These are phyloP conservation scores for Pseudogymnoascus sp. DNA, from an alignment of 2,329 filamentous ascomycete species.

Conservation along the genomic window DNA sequence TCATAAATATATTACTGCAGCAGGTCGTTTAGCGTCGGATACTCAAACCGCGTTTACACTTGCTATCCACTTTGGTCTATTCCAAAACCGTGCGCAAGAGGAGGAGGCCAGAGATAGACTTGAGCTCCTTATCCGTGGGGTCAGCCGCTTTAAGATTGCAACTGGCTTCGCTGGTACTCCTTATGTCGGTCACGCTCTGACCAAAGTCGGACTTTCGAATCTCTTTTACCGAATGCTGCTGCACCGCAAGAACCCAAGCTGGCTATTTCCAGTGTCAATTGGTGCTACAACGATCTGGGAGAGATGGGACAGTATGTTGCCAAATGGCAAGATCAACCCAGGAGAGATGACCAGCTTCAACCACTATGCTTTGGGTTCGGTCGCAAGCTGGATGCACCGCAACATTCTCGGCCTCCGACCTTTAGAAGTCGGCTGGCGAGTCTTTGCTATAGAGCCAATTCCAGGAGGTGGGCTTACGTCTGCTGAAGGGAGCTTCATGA, in stretches of 20 bases:
- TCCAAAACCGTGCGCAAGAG: background rate
- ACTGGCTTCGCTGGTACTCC: constrained; percentile 20
- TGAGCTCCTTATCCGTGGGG: constrained; percentile 9
- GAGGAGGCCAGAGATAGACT: constrained; percentile 13
- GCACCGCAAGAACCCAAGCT: constrained; percentile 12
- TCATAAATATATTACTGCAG: constrained; percentile 1
- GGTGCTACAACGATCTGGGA: constrained; percentile 25
- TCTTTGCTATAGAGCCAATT: constrained; percentile 19
- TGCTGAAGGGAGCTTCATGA: constrained; percentile 20
- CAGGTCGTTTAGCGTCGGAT: constrained; percentile 14
- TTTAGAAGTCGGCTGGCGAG: constrained; percentile 10
- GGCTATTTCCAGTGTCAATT: constrained; percentile 25
- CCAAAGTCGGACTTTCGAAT: constrained; percentile 3
- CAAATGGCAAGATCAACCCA: constrained; percentile 21
- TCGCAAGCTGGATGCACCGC: constrained; percentile 30
- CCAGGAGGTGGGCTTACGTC: constrained; percentile 21
- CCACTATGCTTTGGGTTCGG: constrained; percentile 25
- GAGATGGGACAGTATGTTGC: constrained; percentile 24
- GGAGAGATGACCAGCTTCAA: constrained; percentile 24
- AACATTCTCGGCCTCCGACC: constrained; percentile 22
- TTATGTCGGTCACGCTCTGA: constrained; percentile 12
- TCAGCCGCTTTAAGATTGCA: constrained; percentile 13
- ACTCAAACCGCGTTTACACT: constrained; percentile 18
- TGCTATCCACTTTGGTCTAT: constrained; percentile 16
- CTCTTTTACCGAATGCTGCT: constrained; percentile 29